A percentile compares a stretch with the other conserved stretches of the same genome.
These are phyloP conservation scores for Gaeumannomyces tritici DNA, from an alignment of 2,329 filamentous ascomycete species.

Conservation along the genomic window DNA sequence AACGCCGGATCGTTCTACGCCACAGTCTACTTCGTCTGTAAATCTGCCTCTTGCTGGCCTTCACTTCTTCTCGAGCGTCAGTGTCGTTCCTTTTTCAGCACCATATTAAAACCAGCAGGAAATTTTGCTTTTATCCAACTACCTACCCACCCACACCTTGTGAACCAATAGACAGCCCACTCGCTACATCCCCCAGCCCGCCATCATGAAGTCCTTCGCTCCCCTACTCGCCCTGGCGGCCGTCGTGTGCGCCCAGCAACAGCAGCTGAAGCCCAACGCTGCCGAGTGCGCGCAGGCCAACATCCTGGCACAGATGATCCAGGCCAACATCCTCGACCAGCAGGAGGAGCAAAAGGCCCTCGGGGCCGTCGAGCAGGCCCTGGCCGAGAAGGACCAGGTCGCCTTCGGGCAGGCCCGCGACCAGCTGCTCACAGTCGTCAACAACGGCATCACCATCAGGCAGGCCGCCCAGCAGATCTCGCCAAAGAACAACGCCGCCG, in stretches of 20 bases:
- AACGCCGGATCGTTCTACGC: too few species aligned
- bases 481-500: conserved; percentile 7
- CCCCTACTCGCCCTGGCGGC: not conserved
- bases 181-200: too few species aligned
- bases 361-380: conserved; percentile 7
- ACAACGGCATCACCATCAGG: conserved; percentile 13
- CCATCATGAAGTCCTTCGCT: not conserved
- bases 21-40: too few species aligned
- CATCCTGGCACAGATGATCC: conserved; percentile 13
- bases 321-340: conserved; percentile 14
- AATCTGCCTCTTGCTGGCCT: too few species aligned
- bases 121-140: too few species aligned
- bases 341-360: conserved; percentile 11
- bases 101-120: too few species aligned
- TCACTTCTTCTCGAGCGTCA: too few species aligned
- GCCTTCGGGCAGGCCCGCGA: conserved; percentile 9
- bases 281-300: conserved; percentile 9
- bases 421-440: conserved; percentile 11
- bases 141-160: too few species aligned
- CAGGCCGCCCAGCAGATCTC: conserved; percentile 13
- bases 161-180: too few species aligned
- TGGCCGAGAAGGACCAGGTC: conserved; percentile 5
- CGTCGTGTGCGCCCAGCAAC: not conserved
- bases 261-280: not conserved
- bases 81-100: too few species aligned